Evolutionary conservation across 257 asterid genomes (phyloP), one percentile per base, ranked within the genome.

Genomic region (Fraxinus cuspidata): DNA sequence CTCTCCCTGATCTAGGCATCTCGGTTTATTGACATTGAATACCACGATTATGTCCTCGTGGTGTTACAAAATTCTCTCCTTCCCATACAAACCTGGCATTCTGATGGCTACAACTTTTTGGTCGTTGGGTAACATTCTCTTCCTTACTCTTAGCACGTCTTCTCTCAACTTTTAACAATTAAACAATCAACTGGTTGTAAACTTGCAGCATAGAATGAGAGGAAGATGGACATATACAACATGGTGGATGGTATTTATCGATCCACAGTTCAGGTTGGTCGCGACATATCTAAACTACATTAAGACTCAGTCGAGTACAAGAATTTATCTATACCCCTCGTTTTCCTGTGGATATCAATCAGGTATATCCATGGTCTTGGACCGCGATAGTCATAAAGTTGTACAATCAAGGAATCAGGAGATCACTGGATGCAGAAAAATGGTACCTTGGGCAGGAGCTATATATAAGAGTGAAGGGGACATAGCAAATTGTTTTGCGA

Each of bases 311-410:
- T 29, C 19, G 38, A 5, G 23, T 29, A 5, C 2, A 28, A 44
- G 7, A 13, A 0, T 11, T 29, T 34, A 53, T 56, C 53, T 4
- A 19, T 11, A 49, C 28, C 29, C 27, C 31, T 18, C 13, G 19
- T 56, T 32, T 35, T 49, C 60, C 3, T 32, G 2, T 23, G 51
- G 10, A 9, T 7, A 44, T 44, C 37, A 28, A 64, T 66, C 58
- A 85, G 80, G 87, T 86, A 15, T 86, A 84, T 73, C 88, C 90
- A 16, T 11, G 19, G 15, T 70, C 81, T 4, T 86, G 87, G 88
- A 86, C 84, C 0, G 80, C 81, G 8, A 47, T 82, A 25, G 4
- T 80, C 32, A 38, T 82, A 44, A 67, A 82, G 60, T 34, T 84
- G 60, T 87, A 86, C 79, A 82, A 81, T 47, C 11, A 29, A 31